These are phyloP conservation scores for Gyrodon lividus DNA, from an alignment of 768 basidiomycete genomes.

Conservation along the genomic window DNA sequence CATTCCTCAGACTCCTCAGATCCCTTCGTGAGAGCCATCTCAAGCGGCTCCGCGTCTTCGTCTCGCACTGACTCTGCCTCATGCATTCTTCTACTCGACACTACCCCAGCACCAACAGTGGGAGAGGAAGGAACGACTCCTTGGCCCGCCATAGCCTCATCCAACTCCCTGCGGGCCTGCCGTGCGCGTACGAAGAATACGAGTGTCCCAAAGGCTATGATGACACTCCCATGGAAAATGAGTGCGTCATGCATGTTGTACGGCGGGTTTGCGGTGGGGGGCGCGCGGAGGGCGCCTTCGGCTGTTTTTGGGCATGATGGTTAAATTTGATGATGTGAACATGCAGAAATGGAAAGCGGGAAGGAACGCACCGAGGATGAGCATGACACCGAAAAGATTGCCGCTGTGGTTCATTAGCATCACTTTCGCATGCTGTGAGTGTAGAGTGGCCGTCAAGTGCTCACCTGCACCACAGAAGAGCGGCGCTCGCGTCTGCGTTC, in stretches of 20 bases:
- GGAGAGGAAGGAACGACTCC: not conserved
- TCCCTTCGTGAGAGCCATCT: constrained; percentile 27
- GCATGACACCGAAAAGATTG: constrained; percentile 63
- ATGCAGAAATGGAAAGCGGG: not conserved
- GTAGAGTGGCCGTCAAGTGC: constrained; percentile 22
- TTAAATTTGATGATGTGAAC: not conserved
- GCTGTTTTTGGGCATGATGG: constrained; percentile 35
- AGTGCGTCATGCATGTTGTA: constrained; percentile 68
- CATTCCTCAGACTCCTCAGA: no score
- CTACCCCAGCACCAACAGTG: not conserved
- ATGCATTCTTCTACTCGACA: not conserved
- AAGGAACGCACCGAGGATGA: constrained; percentile 53
- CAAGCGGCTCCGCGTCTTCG: constrained; percentile 32
- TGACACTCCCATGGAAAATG: constrained; percentile 61
- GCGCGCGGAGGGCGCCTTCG: constrained; percentile 66
- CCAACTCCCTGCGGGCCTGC: constrained; percentile 61
- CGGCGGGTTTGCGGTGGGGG: constrained; percentile 60
- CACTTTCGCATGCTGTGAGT: not conserved
- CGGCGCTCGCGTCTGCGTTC: constrained; percentile 75
- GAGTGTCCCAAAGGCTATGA: constrained; percentile 37
- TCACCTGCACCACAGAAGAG: constrained; percentile 73
- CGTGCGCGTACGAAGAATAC: constrained; percentile 57
- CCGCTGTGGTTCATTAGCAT: constrained; percentile 40
- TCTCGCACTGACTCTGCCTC: not conserved
- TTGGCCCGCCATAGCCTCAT: constrained; percentile 48